Conservation (phyloP, 805 yeast genomes). For the Candida boleticola region DNA sequence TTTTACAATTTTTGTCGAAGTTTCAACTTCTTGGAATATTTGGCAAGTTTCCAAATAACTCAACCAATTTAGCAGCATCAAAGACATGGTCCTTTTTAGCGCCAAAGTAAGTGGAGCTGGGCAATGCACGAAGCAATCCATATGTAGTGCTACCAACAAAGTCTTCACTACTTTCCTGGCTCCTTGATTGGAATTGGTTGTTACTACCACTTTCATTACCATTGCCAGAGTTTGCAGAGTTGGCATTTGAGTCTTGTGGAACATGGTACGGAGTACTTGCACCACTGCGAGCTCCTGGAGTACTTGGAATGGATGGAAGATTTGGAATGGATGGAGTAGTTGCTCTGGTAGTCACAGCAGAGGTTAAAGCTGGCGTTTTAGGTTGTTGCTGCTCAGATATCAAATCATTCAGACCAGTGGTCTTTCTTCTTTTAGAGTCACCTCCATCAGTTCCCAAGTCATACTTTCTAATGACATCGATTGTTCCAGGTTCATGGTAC, state of each 20-base stretch:
- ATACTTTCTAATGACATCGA: constrained; percentile 35
- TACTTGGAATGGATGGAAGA: constrained; percentile 1
- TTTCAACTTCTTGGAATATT: too few species aligned
- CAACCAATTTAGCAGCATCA: constrained; percentile 52
- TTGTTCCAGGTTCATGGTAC: constrained; percentile 30
- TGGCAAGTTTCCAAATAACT: constrained; percentile 31
- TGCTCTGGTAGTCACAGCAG: neutral
- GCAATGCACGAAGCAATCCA: constrained; percentile 55
- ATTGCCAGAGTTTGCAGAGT: neutral
- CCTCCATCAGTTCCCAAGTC: constrained; percentile 29
- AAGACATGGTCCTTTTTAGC: constrained; percentile 48
- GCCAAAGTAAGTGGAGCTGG: constrained; percentile 57
- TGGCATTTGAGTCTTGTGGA: constrained; percentile 7
- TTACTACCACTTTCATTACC: neutral
- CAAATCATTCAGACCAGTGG: constrained; percentile 2
- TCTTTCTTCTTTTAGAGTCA: constrained; percentile 13
- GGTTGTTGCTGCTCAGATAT: constrained; percentile 7
- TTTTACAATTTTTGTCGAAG: too few species aligned
- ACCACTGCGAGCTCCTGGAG: neutral
- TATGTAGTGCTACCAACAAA: constrained; percentile 33
- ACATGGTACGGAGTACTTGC: neutral
- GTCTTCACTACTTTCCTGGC: constrained; percentile 13
- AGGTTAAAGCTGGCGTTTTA: constrained; percentile 4
- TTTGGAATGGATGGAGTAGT: constrained; percentile 8
- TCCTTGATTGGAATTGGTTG: constrained; percentile 5